phyloP scores from a whole-genome alignment of 208 protist species.

The Zelonia costaricensis region DNA sequence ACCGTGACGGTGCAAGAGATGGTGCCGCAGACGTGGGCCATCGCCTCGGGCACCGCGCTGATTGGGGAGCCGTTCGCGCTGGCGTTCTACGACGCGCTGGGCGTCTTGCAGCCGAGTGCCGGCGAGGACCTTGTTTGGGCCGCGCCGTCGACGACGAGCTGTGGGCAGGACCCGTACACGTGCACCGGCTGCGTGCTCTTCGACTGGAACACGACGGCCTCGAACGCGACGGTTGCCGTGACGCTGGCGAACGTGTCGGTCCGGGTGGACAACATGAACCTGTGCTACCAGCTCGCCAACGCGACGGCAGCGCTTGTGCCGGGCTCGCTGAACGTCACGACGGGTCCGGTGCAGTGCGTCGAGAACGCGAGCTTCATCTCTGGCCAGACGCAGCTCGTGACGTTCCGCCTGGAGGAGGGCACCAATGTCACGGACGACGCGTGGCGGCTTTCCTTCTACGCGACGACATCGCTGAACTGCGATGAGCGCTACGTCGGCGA shows the following conservation, averaged over 20 bases:
- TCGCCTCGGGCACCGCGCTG: slow-evolving; percentile 26
- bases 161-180: slow-evolving; percentile 41
- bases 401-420: slow-evolving; percentile 56
- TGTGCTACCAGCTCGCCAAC: slow-evolving; percentile 76
- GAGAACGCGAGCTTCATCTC: slow-evolving; percentile 49
- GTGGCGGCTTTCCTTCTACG: slow-evolving; percentile 84
- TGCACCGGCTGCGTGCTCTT: slow-evolving; percentile 68
- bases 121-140: slow-evolving; percentile 62
- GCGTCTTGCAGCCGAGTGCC: slow-evolving; percentile 37
- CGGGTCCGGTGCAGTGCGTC: slow-evolving; percentile 68
- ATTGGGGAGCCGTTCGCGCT: slow-evolving; percentile 61
- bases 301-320: slow-evolving; percentile 67
- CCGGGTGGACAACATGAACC: slow-evolving; percentile 54
- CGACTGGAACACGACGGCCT: slow-evolving; percentile 33
- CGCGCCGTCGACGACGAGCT: slow-evolving; percentile 57
- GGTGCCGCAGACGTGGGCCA: slow-evolving; percentile 50
- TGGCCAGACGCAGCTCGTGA: slow-evolving; percentile 62
- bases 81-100: slow-evolving; percentile 46
- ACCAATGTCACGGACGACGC: slow-evolving; percentile 54
- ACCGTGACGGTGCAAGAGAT: slow-evolving; percentile 45
- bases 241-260: slow-evolving; percentile 40
- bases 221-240: slow-evolving; percentile 36
- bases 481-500: slow-evolving; percentile 45
- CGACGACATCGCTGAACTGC: slow-evolving; percentile 46
- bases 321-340: slow-evolving; percentile 41